phyloP scores from a whole-genome alignment of 495 filamentous ascomycete genomes.

The Clohesyomyces aquaticus region DNA sequence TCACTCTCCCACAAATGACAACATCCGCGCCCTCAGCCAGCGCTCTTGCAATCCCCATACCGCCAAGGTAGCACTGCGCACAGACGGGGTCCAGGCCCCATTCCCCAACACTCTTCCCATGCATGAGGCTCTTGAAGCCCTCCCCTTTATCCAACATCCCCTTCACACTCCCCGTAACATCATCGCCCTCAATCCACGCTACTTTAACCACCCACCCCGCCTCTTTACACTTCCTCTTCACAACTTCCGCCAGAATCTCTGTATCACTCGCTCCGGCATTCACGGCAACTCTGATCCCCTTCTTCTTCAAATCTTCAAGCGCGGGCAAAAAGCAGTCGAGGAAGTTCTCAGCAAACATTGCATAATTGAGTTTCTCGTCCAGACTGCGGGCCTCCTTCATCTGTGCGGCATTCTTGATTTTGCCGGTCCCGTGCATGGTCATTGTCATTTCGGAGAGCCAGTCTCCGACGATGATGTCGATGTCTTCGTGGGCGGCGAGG shows the following conservation, averaged over 20 bases:
- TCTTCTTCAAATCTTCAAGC: slow-evolving; percentile 31
- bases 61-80: slow-evolving; percentile 38
- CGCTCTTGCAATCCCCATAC: slow-evolving; percentile 33
- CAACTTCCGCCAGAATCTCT: slow-evolving; percentile 39
- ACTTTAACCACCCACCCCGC: slow-evolving; percentile 38
- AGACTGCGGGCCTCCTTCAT: slow-evolving; percentile 26
- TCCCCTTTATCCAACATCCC: slow-evolving; percentile 40
- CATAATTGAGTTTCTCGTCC: slow-evolving; percentile 36
- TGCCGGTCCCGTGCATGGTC: slow-evolving; percentile 39
- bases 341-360: slow-evolving; percentile 40
- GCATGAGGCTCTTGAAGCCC: slow-evolving; percentile 40
- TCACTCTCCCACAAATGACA: slow-evolving; percentile 36
- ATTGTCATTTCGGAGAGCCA: slow-evolving; percentile 43
- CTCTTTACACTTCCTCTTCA: slow-evolving; percentile 34
- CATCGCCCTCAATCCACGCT: slow-evolving; percentile 45
- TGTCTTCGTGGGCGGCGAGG: slow-evolving; percentile 36
- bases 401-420: slow-evolving; percentile 32
- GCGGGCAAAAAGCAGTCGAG: slow-evolving; percentile 42
- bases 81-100: slow-evolving; percentile 37
- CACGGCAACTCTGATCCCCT: slow-evolving; percentile 42
- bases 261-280: slow-evolving; percentile 44
- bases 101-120: slow-evolving; percentile 32
- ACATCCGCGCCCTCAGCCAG: slow-evolving; percentile 37
- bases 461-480: slow-evolving; percentile 38
- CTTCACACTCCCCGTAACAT: slow-evolving; percentile 39